Percentiles rank a stretch among this genome's conserved stretches.
Evolutionary conservation across 208 protist genomes (phyloP).

Genomic region (Crithidia acanthocephali): DNA sequence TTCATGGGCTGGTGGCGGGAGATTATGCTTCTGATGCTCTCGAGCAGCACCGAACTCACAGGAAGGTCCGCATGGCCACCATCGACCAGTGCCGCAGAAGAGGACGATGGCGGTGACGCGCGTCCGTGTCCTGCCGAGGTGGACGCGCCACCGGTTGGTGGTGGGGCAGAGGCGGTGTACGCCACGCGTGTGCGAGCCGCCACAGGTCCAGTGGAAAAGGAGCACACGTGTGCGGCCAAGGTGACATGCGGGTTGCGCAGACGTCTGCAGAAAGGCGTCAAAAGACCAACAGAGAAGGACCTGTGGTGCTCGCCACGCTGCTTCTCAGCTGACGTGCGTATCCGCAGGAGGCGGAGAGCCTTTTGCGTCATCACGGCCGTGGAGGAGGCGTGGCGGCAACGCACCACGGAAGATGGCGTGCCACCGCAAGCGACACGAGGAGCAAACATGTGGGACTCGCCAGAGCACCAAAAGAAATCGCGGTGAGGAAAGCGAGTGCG

Average conservation of each 20-base stretch:
- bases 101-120: neutral
- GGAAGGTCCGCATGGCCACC: neutral
- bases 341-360: too few relatives aligned
- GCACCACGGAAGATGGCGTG: too few relatives aligned
- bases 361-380: too few relatives aligned
- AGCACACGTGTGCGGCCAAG: neutral
- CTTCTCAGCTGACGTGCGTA: too few relatives aligned
- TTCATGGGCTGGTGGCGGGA: constrained; percentile 9
- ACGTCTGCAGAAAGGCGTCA: neutral
- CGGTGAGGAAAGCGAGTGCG: too few relatives aligned
- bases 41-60: constrained; percentile 25
- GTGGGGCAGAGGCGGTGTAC: neutral
- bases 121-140: neutral
- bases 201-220: neutral
- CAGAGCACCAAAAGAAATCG: too few relatives aligned
- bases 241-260: neutral
- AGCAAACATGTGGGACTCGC: too few relatives aligned
- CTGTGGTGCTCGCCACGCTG: too few relatives aligned
- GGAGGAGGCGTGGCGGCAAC: too few relatives aligned
- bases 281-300: too few relatives aligned
- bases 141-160: neutral
- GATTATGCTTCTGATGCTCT: constrained; percentile 24
- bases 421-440: too few relatives aligned
- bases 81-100: neutral
- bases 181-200: neutral